Percentiles rank a stretch among this genome's conserved stretches.
Evolutionary conservation across 2,329 filamentous ascomycete species (phyloP).

Genomic region (Phyllosticta citriasiana): DNA sequence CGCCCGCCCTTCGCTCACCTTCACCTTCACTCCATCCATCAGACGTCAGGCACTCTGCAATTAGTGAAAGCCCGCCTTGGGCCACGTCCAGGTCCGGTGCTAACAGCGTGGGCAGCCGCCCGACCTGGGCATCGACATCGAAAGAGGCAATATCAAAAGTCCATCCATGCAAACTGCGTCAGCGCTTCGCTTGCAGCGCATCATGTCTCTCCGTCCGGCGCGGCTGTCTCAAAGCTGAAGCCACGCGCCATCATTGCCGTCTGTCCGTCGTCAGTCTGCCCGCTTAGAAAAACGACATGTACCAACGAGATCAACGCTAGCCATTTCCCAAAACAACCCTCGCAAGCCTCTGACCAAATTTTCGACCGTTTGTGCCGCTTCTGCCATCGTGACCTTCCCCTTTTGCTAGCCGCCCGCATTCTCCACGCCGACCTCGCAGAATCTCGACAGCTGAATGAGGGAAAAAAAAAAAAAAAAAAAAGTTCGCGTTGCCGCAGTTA

Average conservation of each 20-base stretch:
- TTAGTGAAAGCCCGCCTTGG: not conserved
- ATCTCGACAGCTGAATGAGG: not conserved
- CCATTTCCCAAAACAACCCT: not conserved
- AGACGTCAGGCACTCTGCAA: not conserved
- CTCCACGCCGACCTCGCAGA: not conserved
- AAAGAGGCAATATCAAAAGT: not conserved
- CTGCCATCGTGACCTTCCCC: slow-evolving; percentile 9
- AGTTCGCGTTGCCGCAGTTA: not conserved
- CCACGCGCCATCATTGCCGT: not conserved
- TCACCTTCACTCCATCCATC: no score
- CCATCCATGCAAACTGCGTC: not conserved
- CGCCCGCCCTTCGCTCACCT: no score
- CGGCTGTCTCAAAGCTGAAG: not conserved
- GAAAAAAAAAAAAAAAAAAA: not conserved
- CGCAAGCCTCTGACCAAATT: not conserved
- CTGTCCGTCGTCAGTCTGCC: not conserved
- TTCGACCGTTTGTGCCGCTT: not conserved
- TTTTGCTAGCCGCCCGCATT: slow-evolving; percentile 3
- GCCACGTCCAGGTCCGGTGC: not conserved
- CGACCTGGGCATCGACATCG: not conserved
- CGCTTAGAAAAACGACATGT: not conserved
- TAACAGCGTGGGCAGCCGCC: not conserved
- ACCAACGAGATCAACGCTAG: not conserved
- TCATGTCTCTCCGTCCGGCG: slow-evolving; percentile 3
- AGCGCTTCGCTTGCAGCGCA: slow-evolving; percentile 8